Conservation (phyloP, 1,284 basidiomycete species). For the Fomitopsis pinicola region DNA sequence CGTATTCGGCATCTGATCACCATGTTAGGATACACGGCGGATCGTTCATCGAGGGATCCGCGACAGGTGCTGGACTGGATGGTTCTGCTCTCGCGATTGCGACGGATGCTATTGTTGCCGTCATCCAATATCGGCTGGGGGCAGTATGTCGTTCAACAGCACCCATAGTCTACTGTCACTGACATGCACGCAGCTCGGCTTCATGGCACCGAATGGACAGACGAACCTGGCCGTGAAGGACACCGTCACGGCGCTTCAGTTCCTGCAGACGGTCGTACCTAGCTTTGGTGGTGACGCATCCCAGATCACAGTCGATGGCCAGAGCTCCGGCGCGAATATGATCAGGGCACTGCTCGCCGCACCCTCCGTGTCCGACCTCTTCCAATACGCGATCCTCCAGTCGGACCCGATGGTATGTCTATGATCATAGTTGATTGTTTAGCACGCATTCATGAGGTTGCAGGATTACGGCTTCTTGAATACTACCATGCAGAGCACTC, state of each 20-base stretch:
- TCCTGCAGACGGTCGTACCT: slow-evolving; percentile 56
- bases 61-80: slow-evolving; percentile 71
- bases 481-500: slow-evolving; percentile 43
- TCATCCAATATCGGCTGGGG: slow-evolving; percentile 83
- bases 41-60: slow-evolving; percentile 72
- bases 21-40: slow-evolving; percentile 79
- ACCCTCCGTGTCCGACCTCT: slow-evolving; percentile 62
- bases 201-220: slow-evolving; percentile 61
- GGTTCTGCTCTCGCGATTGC: slow-evolving; percentile 70
- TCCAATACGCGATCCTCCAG: slow-evolving; percentile 74
- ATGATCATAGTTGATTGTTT: not conserved
- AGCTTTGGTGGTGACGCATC: slow-evolving; percentile 65
- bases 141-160: slow-evolving; percentile 42
- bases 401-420: slow-evolving; percentile 77
- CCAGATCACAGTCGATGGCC: slow-evolving; percentile 81
- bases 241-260: slow-evolving; percentile 63
- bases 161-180: not conserved
- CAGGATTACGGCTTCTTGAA: slow-evolving; percentile 75
- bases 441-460: not conserved
- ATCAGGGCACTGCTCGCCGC: slow-evolving; percentile 70
- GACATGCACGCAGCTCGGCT: slow-evolving; percentile 52
- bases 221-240: slow-evolving; percentile 75
- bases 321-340: slow-evolving; percentile 82
- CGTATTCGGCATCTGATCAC: not conserved
- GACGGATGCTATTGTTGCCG: slow-evolving; percentile 78